These are phyloP conservation scores for Chiua virens DNA, from an alignment of 768 basidiomycete species.

Conservation along the genomic window DNA sequence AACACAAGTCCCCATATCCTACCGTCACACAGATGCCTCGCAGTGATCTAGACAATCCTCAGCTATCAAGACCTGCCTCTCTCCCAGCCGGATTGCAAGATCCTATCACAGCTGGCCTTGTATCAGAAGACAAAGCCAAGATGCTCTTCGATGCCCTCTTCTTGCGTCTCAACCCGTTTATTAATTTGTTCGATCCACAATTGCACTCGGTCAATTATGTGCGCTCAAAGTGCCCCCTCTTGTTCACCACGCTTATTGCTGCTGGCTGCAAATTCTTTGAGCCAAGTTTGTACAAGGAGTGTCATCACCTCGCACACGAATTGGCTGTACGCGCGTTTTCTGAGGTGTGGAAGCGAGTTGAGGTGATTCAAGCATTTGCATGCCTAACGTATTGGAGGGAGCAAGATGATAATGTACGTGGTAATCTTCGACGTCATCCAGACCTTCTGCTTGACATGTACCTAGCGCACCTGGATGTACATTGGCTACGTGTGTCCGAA, in stretches of 20 bases:
- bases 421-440: slow-evolving; percentile 3
- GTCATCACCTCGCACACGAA: slow-evolving; percentile 71
- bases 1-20: slow-evolving; percentile 43
- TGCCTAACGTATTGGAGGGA: slow-evolving; percentile 91
- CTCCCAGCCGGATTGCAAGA: slow-evolving; percentile 49
- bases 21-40: slow-evolving; percentile 31
- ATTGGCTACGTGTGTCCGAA: slow-evolving; percentile 70
- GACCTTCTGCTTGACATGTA: slow-evolving; percentile 13
- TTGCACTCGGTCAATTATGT: slow-evolving; percentile 81
- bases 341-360: slow-evolving; percentile 77
- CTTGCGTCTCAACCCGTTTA: slow-evolving; percentile 83
- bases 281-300: slow-evolving; percentile 61
- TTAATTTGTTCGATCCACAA: slow-evolving; percentile 86
- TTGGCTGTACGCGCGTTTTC: slow-evolving; percentile 77
- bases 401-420: slow-evolving; percentile 74
- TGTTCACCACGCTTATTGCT: slow-evolving; percentile 84
- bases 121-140: slow-evolving; percentile 68
- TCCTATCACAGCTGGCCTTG: slow-evolving; percentile 69
- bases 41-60: slow-evolving; percentile 38
- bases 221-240: slow-evolving; percentile 74
- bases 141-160: slow-evolving; percentile 78
- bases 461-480: slow-evolving; percentile 80
- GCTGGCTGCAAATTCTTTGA: slow-evolving; percentile 84
- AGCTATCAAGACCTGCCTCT: slow-evolving; percentile 34
- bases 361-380: slow-evolving; percentile 86